Evolutionary conservation across 495 filamentous ascomycete species (phyloP), one percentile per base, ranked within the genome.

Genomic region (Aspergillus carlsbadensis): DNA sequence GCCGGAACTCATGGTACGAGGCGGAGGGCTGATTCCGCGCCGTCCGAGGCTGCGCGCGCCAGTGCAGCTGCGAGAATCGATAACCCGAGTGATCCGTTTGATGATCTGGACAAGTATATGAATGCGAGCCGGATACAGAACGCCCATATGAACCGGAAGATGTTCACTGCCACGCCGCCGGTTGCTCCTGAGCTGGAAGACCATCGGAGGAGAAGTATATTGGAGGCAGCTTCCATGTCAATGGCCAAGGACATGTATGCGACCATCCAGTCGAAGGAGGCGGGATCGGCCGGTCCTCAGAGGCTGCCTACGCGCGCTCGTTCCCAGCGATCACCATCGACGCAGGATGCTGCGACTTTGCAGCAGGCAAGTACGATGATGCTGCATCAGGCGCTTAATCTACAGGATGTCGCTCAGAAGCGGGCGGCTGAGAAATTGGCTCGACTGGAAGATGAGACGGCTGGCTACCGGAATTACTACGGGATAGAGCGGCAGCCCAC

Each of bases 221-320:
- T 96, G 0, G 88, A 84, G 56, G 90, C 91, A 17, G 91, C 91
- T 15, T 88, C 92, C 4, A 70, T 96, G 1, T 88, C 86, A 4
- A 96, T 96, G 90, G 90, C 92, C 21, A 90, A 84, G 68, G 80
- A 87, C 55, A 91, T 96, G 87, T 95, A 91, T 69, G 81, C 71
- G 13, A 66, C 82, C 45, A 64, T 84, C 81, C 70, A 81, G 36
- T 71, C 80, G 36, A 84, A 43, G 65, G 77, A 56, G 58, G 66
- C 50, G 33, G 49, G 54, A 8, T 46, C 42, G 22, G 37, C 57
- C 21, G 64, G 60, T 6, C 78, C 78, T 5, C 72, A 73, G 29
- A 66, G 57, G 26, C 76, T 71, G 0, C 70, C 77, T 22, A 65
- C 62, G 20, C 71, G 74, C 43, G 60, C 66, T 20, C 64, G 67